Base-by-base conservation (phyloP, 768 basidiomycete species). In the Goffeauzyma gilvescens region DNA sequence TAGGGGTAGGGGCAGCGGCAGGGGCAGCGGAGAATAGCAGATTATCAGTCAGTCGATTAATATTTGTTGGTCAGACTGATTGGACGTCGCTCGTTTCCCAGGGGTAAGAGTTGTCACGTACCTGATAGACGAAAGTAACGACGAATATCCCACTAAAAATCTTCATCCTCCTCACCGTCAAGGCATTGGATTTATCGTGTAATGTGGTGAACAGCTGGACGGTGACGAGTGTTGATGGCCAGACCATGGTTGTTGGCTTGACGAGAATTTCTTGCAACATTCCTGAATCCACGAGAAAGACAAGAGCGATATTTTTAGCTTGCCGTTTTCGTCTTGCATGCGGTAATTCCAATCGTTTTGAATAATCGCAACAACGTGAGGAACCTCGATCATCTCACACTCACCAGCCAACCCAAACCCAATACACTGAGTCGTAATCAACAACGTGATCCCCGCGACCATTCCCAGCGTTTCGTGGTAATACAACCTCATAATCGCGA, bases 401-500 rank as follows among this genome's bases (percentile, higher is more conserved):
- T 37, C 22, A 51, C 64, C 64, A 8, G 61, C 57, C 3, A 65
- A 50, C 1, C 62, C 62, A 38, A 64, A 65, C 9, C 64, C 64
- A 15, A 64, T 60, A 40, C 60, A 58, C 38, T 65, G 64, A 2
- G 64, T 65, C 1, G 62, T 63, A 26, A 65, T 52, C 1, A 65
- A 50, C 5, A 65, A 42, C 12, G 57, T 49, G 28, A 64, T 51
- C 4, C 60, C 59, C 5, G 58, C 49, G 14, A 62, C 4, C 2
- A 55, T 38, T 6, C 48, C 46, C 6, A 65, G 48, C 0, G 58
- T 53, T 14, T 52, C 55, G 32, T 62, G 54, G 46, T 51, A 63
- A 51, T 64, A 65, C 24, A 65, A 49, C n/a, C 58, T 51, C 41
- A 64, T 56, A 44, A 65, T 64, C 13, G 63, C 58, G 17, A 65